These are phyloP conservation scores for Epichloe sibirici DNA, from an alignment of 2,329 filamentous ascomycete species.

Conservation along the genomic window DNA sequence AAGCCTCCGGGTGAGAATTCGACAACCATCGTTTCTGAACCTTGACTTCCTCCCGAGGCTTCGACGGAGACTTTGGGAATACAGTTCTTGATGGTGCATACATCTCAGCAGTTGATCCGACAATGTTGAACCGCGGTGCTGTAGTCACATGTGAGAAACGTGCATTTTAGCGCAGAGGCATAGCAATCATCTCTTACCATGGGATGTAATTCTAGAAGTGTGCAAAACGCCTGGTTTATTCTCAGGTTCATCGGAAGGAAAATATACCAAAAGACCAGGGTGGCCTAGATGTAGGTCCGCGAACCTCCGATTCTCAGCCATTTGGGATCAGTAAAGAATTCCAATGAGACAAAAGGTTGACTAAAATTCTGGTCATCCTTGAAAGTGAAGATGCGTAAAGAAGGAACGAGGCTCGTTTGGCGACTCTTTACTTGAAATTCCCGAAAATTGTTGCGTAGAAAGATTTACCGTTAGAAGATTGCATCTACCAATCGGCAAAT, in stretches of 20 bases:
- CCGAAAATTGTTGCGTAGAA: background rate
- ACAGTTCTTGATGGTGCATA: constrained; percentile 21
- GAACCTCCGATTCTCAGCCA: constrained; percentile 24
- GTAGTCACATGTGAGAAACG: background rate
- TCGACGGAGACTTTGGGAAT: constrained; percentile 13
- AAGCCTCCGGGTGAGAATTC: constrained; percentile 38
- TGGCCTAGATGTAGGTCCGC: constrained; percentile 22
- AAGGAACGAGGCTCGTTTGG: background rate
- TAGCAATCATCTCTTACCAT: constrained; percentile 12
- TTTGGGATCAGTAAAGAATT: constrained; percentile 21
- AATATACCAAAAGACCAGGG: constrained; percentile 21
- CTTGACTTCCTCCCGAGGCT: constrained; percentile 19
- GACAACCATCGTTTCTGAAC: constrained; percentile 37
- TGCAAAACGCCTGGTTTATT: constrained; percentile 17
- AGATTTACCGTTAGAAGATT: no score
- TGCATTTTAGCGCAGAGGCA: background rate
- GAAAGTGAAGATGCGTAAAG: background rate
- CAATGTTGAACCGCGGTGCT: constrained; percentile 21
- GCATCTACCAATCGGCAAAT: no score
- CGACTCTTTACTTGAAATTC: background rate
- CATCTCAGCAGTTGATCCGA: constrained; percentile 21
- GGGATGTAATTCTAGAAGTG: constrained; percentile 17
- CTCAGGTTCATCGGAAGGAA: constrained; percentile 13
- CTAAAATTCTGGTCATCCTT: constrained; percentile 11
- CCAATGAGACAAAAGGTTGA: constrained; percentile 15